Conservation (phyloP, 176 grass and related monocot genomes). For the Eleusine coracana region DNA sequence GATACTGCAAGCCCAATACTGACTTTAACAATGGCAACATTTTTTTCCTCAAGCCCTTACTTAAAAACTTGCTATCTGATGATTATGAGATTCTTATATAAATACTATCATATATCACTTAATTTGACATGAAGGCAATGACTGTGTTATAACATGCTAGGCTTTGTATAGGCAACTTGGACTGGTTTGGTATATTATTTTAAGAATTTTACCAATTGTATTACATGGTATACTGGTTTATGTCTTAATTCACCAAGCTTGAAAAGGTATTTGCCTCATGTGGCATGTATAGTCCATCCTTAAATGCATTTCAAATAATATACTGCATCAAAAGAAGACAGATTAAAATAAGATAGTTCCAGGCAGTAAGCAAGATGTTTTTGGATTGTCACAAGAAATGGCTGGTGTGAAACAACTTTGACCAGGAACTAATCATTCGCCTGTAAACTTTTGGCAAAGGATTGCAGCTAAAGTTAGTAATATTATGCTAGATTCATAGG, state of each 20-base stretch:
- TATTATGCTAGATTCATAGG: neutral
- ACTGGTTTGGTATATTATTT: neutral
- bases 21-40: neutral
- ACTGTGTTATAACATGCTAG: neutral
- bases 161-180: neutral
- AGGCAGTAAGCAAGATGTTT: neutral
- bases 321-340: conserved; percentile 5
- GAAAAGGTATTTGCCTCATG: neutral
- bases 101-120: neutral
- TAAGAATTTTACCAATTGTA: neutral
- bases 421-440: conserved; percentile 1
- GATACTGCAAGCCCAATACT: neutral
- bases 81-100: neutral
- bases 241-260: neutral
- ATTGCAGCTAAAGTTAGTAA: neutral
- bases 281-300: neutral
- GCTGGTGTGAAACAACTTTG: neutral
- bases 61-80: neutral
- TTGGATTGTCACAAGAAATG: conserved; percentile 13
- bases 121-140: neutral
- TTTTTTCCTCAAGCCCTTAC: neutral
- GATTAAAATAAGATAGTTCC: neutral
- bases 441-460: neutral
- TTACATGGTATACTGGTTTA: neutral
- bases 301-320: neutral